A percentile compares a stretch with the other conserved stretches of the same genome.
Evolutionary conservation across 1,284 basidiomycete genomes (phyloP).

Genomic region (Pascua sp.): DNA sequence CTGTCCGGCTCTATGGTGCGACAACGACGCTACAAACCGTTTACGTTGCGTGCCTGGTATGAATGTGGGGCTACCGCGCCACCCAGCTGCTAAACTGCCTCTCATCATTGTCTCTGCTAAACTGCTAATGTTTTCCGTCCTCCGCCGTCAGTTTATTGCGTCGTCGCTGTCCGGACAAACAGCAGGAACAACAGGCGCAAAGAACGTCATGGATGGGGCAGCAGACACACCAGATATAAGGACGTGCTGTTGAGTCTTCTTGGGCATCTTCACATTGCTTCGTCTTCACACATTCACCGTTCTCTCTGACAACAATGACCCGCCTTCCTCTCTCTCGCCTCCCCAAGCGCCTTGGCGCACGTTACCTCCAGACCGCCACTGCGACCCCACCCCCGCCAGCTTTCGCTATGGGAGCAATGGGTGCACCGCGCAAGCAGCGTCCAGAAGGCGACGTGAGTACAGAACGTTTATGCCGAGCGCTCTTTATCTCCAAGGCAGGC

Average conservation of each 20-base stretch:
- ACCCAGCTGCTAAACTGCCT: not conserved
- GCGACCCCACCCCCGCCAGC: not conserved
- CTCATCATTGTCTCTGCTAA: not conserved
- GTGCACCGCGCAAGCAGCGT: slow-evolving; percentile 12
- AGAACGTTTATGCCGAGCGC: too few relatives aligned
- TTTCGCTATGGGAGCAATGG: not conserved
- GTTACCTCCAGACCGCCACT: not conserved
- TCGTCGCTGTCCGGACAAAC: not conserved
- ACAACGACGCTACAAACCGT: too few relatives aligned
- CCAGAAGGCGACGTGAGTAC: slow-evolving; percentile 19
- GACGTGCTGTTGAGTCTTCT: not conserved
- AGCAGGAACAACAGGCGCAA: not conserved
- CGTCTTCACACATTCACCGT: too few relatives aligned
- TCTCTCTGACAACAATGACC: not conserved
- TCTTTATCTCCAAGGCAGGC: too few relatives aligned
- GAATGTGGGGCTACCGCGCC: too few relatives aligned
- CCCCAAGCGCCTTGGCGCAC: not conserved
- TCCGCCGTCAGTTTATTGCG: not conserved
- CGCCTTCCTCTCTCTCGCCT: not conserved
- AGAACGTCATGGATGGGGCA: not conserved
- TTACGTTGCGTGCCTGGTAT: too few relatives aligned
- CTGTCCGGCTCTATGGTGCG: too few relatives aligned
- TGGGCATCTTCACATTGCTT: not conserved
- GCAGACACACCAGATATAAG: not conserved
- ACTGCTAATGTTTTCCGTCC: not conserved